A percentile compares a stretch with the other conserved stretches of the same genome.
phyloP scores from a whole-genome alignment of 176 grass and related monocot species.

The Ananas comosus region DNA sequence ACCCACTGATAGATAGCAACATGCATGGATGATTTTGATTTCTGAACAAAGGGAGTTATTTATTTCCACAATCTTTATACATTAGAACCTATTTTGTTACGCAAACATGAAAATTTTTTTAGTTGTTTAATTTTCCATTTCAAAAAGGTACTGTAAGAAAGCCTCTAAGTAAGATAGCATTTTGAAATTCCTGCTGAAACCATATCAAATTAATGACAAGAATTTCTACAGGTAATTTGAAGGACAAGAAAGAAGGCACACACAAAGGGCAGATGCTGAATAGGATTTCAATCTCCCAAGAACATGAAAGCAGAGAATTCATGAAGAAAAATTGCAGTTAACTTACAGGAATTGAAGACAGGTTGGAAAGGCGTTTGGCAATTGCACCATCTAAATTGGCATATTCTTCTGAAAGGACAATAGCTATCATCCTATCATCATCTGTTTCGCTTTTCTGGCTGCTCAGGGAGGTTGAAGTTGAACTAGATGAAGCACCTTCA shows the following conservation, averaged over 20 bases:
- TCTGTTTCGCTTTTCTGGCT: constrained; percentile 49
- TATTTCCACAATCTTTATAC: too few relatives aligned
- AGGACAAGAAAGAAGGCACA: constrained; percentile 7
- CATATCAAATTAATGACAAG: not conserved
- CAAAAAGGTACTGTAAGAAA: not conserved
- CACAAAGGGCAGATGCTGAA: constrained; percentile 4
- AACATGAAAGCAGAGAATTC: not conserved
- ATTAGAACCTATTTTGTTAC: too few relatives aligned
- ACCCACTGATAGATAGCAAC: not conserved
- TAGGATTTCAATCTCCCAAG: not conserved
- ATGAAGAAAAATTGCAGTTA: constrained; percentile 6
- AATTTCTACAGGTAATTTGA: not conserved
- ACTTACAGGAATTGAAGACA: constrained; percentile 87
- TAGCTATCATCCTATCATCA: constrained; percentile 92
- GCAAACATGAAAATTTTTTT: too few relatives aligned
- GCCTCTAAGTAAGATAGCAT: not conserved
- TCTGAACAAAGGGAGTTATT: not conserved
- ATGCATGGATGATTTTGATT: not conserved
- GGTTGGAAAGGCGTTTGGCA: constrained; percentile 74
- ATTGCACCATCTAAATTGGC: constrained; percentile 79
- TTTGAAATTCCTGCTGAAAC: not conserved
- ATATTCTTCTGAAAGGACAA: constrained; percentile 95
- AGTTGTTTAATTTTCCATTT: not conserved
- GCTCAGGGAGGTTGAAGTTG: constrained; percentile 52
- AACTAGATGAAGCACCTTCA: constrained; percentile 74